Evolutionary conservation across 2,329 filamentous ascomycete species (phyloP), one percentile per base, ranked within the genome.

Genomic region (Chaetomiaceae sp.): DNA sequence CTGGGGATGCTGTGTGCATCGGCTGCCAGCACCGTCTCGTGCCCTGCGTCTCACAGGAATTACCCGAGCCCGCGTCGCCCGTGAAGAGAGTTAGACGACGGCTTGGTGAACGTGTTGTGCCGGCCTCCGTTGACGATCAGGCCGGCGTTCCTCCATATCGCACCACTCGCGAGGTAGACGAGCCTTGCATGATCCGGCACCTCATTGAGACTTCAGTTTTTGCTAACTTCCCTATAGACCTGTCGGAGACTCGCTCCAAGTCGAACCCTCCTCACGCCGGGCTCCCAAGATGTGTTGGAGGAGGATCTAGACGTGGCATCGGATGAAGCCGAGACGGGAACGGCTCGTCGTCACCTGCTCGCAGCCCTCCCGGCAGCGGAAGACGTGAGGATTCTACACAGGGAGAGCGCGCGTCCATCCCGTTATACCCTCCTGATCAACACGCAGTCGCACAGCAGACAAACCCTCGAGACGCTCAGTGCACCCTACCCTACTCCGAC

Each of bases 291-390:
- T 24, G 35, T n/a, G 15, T 37, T 17, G 19, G 6, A 19, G 9
- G 5, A 24, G n/a, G n/a, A n/a, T 14, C n/a, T n/a, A 17, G 11
- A 37, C 19, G 40, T 7, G 10, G 12, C 20, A 18, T 27, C 40
- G n/a, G 40, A 42, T 18, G 18, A 27, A 12, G 15, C 20, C 32
- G 40, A 24, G 6, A 42, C 19, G 18, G 33, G 19, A 20, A 36
- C 33, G 15, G 33, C 33, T 17, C 33, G 15, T 20, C 33, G 14
- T 36, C 33, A 36, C 34, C 18, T 37, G 34, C 12, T 37, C 12
- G 29, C 35, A 6, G 42, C 42, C 6, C 30, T 39, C 18, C 42
- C 30, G 24, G 41, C 44, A 29, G 58, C 14, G 18, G 18, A 36
- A 22, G 41, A 39, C 27, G 36, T 47, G n/a, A 27, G 20, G 19